These are phyloP conservation scores for Penicillium alfredii DNA, from an alignment of 495 filamentous ascomycete species.

Conservation along the genomic window DNA sequence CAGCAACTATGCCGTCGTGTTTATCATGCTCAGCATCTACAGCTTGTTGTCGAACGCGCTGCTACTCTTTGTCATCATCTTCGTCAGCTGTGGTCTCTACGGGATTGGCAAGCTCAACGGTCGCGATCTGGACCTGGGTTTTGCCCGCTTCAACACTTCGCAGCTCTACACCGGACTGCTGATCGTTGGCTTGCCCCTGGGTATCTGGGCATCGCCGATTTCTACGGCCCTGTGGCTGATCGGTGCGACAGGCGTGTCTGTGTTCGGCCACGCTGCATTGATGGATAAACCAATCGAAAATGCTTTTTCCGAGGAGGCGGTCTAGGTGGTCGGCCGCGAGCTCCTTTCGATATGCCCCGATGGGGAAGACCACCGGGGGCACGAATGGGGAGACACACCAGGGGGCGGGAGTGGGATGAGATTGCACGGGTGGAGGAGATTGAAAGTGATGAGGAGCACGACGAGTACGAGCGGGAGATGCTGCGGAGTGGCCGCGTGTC, in stretches of 20 bases:
- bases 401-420: constrained; percentile 51
- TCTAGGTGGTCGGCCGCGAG: constrained; percentile 99
- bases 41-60: constrained; percentile 75
- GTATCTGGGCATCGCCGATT: constrained; percentile 75
- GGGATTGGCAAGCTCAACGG: constrained; percentile 84
- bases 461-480: constrained; percentile 54
- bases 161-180: constrained; percentile 91
- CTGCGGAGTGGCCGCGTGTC: constrained; percentile 22
- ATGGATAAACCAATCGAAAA: constrained; percentile 99
- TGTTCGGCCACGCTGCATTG: constrained; percentile 89
- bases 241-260: constrained; percentile 83
- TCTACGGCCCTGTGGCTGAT: constrained; percentile 86
- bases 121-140: constrained; percentile 78
- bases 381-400: constrained; percentile 54
- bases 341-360: constrained; percentile 91
- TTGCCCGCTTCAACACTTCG: constrained; percentile 75
- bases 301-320: constrained; percentile 99
- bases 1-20: constrained; percentile 94
- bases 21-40: constrained; percentile 94
- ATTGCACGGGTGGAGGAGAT: constrained; percentile 62
- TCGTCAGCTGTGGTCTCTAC: constrained; percentile 80
- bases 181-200: constrained; percentile 73
- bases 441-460: constrained; percentile 55
- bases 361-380: constrained; percentile 98
- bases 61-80: constrained; percentile 84